Evolutionary conservation across 345 rosid species (phyloP), one percentile per base, ranked within the genome.

Genomic region (Eutrema heterophyllum): DNA sequence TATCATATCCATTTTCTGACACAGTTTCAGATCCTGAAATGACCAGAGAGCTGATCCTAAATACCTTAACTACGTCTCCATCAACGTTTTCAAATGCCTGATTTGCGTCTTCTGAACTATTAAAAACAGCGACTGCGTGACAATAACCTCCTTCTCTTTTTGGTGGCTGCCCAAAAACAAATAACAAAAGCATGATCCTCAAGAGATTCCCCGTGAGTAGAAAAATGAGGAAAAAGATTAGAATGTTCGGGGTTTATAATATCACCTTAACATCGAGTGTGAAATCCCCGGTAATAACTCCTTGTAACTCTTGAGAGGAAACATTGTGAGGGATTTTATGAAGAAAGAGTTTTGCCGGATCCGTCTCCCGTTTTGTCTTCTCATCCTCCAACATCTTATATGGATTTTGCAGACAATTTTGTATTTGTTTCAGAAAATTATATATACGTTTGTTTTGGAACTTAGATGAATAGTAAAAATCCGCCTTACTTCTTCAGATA

Each of bases 311-410:
- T 78, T 82, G 79, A 21, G 66, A 70, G n/a, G 80, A 77, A 74
- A 91, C 84, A 61, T 66, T 40, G 51, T 56, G 39, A 6, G 97
- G 97, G 70, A 95, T 86, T 59, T 56, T 80, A 73, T 95, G 99
- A 38, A 91, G 64, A 8, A 88, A 66, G 16, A 94, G 81, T 82
- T 81, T 83, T 48, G 85, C 82, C 60, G 50, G 81, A 71, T 80
- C 81, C 24, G 67, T 35, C 35, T 68, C 58, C 1, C 11, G 35
- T 45, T 4, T 69, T 5, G 0, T 13, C 59, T 49, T 82, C 77
- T 81, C 85, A 50, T 60, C 43, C 58, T 83, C 81, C 39, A 84
- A 36, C 64, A 86, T 82, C 97, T 91, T 26, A 45, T 7, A 71
- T 15, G 4, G 59, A 60, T 39, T 72, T 39, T 60, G 36, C 58